Base-by-base conservation (phyloP, 352 stramenopile species). In the Globisporangium lucens region DNA sequence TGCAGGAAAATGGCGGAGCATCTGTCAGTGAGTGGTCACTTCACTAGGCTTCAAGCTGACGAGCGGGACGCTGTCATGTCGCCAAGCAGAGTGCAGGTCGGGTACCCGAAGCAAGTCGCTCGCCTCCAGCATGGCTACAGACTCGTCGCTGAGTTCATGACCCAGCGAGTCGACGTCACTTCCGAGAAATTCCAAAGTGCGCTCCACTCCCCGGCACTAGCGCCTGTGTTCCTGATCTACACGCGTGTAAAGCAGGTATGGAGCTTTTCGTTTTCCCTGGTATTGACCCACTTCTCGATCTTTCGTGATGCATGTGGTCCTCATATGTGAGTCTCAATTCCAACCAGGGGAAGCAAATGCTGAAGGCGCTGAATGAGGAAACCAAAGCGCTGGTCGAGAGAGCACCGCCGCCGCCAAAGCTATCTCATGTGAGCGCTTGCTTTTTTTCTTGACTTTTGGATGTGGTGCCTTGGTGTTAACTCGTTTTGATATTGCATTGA, bases 1-100 rank as follows among this genome's bases (percentile, higher is more conserved):
- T 86, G 76, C 64, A 79, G 77, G 36, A 79, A 76, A 57, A 79
- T 89, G 71, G 81, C n/a, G 8, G 77, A 89, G 68, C 73, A 80
- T 33, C 51, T 90, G 53, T 73, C 80, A 12, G 4, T 61, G 43
- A 61, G 56, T 24, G 17, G 43, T 4, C 65, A 49, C 33, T 70
- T 63, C 41, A 41, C 33, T 10, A 38, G 33, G 33, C 9, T 5
- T 30, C 20, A 47, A 5, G 27, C 4, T 8, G 56, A 33, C 13
- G 33, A 33, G 10, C 8, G 56, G 7, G 53, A 59, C 53, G 17
- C 29, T 24, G 29, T 67, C 12, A 10, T 29, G 33, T 24, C 65
- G 0, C 51, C 73, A 27, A 58, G 61, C 15, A 66, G 61, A 2
- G 76, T 87, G 53, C 74, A 85, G 55, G 70, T 65, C 15, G 70